Percentiles rank a stretch among this genome's conserved stretches.
Evolutionary conservation across 371 early-diverging fungal genomes (phyloP).

Genomic region (Smittium mucronatum): DNA sequence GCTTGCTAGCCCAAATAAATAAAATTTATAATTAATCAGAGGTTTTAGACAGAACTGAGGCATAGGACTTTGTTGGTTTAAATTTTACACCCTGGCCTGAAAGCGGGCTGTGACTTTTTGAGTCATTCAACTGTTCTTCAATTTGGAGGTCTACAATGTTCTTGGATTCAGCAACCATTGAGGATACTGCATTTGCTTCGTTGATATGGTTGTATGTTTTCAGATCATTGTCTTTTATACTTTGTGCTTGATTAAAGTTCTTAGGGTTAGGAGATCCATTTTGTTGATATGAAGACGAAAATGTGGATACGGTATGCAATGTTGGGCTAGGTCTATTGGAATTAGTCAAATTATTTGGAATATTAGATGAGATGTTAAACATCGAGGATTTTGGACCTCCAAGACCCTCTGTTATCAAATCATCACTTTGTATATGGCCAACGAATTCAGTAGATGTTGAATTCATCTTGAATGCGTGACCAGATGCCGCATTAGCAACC

Average conservation of each 20-base stretch:
- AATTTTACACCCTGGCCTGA: background rate
- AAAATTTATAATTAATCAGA: background rate
- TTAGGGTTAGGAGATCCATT: background rate
- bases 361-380: background rate
- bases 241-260: background rate
- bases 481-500: slow-evolving; percentile 26
- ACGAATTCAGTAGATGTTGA: slow-evolving; percentile 33
- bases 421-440: slow-evolving; percentile 27
- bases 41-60: background rate
- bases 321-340: background rate
- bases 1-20: too few relatives aligned
- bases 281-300: background rate
- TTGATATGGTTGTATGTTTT: background rate
- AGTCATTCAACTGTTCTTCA: background rate
- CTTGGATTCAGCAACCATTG: background rate
- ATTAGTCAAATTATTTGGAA: background rate
- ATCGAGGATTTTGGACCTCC: background rate
- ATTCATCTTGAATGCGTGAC: slow-evolving; percentile 28
- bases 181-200: background rate
- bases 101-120: background rate
- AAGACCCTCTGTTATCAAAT: background rate
- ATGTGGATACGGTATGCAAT: background rate
- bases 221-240: background rate
- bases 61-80: background rate
- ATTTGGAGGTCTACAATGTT: background rate